These are phyloP conservation scores for Aurifilum marmelostoma DNA, from an alignment of 2,329 filamentous ascomycete genomes.

Conservation along the genomic window DNA sequence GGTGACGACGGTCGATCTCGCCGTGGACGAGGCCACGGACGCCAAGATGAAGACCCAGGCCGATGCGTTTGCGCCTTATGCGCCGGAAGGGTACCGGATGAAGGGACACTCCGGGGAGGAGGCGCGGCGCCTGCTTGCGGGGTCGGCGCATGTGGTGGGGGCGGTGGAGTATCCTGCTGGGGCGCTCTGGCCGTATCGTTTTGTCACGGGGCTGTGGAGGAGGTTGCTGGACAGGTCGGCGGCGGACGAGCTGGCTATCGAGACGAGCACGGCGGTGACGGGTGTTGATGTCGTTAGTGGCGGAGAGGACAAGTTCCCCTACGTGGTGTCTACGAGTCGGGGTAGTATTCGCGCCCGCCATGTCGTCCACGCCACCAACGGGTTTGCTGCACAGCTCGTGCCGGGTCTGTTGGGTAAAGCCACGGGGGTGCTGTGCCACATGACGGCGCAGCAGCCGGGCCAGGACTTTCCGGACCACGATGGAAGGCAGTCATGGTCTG, in stretches of 20 bases:
- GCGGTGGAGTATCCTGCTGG: constrained; percentile 51
- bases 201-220: constrained; percentile 51
- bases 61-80: constrained; percentile 40
- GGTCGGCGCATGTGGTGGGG: constrained; percentile 42
- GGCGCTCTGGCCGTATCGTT: constrained; percentile 54
- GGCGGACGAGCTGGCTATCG: constrained; percentile 41
- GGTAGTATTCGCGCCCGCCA: constrained; percentile 51
- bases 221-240: constrained; percentile 42
- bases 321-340: constrained; percentile 48
- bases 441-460: constrained; percentile 54
- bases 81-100: constrained; percentile 32
- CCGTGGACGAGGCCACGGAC: constrained; percentile 39
- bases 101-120: constrained; percentile 40
- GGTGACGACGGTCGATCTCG: constrained; percentile 53
- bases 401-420: constrained; percentile 51
- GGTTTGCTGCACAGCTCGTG: constrained; percentile 53
- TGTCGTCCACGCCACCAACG: constrained; percentile 63
- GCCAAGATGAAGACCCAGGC: constrained; percentile 41
- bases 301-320: constrained; percentile 36
- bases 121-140: constrained; percentile 42
- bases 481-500: constrained; percentile 52
- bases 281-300: constrained; percentile 32
- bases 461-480: constrained; percentile 37
- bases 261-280: constrained; percentile 43
- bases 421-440: constrained; percentile 51